Base-by-base conservation (phyloP, 768 basidiomycete species). In the Rhodotorula kratochvilovae region DNA sequence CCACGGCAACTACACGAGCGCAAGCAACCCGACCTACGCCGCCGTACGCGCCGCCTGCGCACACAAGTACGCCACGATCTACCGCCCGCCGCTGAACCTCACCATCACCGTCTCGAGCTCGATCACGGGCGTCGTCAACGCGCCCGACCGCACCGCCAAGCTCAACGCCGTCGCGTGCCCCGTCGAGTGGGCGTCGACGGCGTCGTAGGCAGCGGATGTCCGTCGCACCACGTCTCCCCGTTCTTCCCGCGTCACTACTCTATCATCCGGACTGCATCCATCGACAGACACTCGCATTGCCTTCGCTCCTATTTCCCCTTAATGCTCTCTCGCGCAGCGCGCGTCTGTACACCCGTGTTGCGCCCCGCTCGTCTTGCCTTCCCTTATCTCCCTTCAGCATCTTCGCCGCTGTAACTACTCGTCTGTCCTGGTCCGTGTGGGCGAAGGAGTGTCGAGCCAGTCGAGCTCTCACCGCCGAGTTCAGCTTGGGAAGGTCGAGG, bases 61-160 rank as follows among this genome's bases (percentile, higher is more conserved):
- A 3, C 70, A 67, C 66, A n/a, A 46, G 33, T 71, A 71, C 62
- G 50, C 66, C 27, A 67, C 65, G 2, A 63, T 59, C 29, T 67
- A 67, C 57, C 61, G 66, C 33, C 61, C 65, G 2, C 70, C 66
- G 11, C 51, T 71, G 17, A 71, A 71, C 48, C 51, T 71, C 33
- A 71, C 70, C 27, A 57, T 71, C 39, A 42, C 51, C 11, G 57
- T 71, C 61, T 48, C 51, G 29, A 17, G 39, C 39, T 29, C 48
- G 23, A 67, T 71, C 35, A 31, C 29, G 5, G 70, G 70, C 48
- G 70, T 71, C 27, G 36, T 67, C 42, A 58, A 53, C n/a, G 21
- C 65, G 15, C 33, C 42, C 16, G 39, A 27, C 15, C 27, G 48
- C 11, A 31, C 45, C 17, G 66, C 66, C 15, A 35, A 10, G 27